Evolutionary conservation across 1,139 yeast genomes (phyloP).

Genomic region (Kluyveromyces sp.): DNA sequence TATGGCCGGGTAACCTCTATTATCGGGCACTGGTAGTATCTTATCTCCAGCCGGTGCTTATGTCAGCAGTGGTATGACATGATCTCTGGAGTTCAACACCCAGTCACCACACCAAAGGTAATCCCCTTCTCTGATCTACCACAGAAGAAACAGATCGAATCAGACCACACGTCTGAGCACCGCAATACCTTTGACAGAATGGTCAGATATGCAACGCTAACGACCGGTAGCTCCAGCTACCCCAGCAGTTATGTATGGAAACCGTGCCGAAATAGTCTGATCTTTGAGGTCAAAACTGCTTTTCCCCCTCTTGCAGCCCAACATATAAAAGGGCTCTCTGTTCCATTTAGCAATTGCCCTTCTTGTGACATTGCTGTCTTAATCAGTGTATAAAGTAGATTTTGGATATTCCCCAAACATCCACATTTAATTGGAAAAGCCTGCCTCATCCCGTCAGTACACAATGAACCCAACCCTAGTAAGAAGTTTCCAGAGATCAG

Average conservation of each 20-base stretch:
- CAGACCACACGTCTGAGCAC: background rate
- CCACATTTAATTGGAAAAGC: no score
- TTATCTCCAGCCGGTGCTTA: no score
- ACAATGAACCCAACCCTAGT: constrained; percentile 16
- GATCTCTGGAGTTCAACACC: background rate
- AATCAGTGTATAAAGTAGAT: no score
- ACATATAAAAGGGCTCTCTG: no score
- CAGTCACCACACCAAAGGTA: background rate
- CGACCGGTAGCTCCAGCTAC: background rate
- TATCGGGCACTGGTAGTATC: no score
- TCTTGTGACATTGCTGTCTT: no score
- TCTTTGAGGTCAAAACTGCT: background rate
- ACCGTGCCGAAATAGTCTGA: background rate
- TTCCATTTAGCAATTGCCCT: no score
- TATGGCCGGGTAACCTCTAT: no score
- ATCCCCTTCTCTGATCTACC: background rate
- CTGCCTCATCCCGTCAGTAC: background rate
- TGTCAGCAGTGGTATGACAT: background rate
- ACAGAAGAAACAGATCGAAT: background rate
- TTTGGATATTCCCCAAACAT: no score
- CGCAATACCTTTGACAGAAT: background rate
- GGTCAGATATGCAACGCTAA: background rate
- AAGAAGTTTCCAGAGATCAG: constrained; percentile 14
- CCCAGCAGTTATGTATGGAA: background rate
- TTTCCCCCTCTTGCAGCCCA: background rate